Conservation (phyloP, 805 yeast genomes). For the Helenozyma rhizophorensis region DNA sequence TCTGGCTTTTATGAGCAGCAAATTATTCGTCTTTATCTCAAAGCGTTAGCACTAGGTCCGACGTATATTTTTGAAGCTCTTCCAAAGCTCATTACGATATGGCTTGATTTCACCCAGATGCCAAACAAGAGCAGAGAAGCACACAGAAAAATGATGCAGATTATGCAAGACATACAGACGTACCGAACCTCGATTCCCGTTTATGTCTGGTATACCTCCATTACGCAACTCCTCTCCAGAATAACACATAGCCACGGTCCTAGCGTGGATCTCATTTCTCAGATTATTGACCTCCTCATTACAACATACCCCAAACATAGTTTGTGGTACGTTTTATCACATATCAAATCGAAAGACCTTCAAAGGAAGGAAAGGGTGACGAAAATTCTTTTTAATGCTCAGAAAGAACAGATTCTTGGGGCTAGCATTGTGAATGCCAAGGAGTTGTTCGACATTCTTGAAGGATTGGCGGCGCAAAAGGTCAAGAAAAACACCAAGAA, state of each 20-base stretch:
- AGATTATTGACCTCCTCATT: constrained; percentile 56
- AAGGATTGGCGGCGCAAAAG: constrained; percentile 38
- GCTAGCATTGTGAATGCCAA: constrained; percentile 21
- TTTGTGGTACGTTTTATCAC: constrained; percentile 79
- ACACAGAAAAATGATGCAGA: constrained; percentile 37
- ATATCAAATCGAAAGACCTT: constrained; percentile 51
- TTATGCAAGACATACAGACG: constrained; percentile 40
- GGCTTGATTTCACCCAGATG: constrained; percentile 72
- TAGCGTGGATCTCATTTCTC: constrained; percentile 52
- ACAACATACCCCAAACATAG: constrained; percentile 73
- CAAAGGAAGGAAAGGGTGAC: constrained; percentile 25
- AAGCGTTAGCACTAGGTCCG: constrained; percentile 58
- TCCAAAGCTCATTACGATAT: constrained; percentile 84
- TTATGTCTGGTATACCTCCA: constrained; percentile 71
- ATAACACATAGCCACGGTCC: constrained; percentile 57
- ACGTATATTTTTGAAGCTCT: constrained; percentile 74
- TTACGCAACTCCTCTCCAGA: constrained; percentile 83
- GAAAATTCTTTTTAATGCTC: constrained; percentile 17
- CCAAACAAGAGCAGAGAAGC: constrained; percentile 23
- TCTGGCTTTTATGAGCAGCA: constrained; percentile 52
- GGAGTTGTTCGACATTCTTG: constrained; percentile 39
- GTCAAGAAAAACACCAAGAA: constrained; percentile 32
- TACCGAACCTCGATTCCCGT: constrained; percentile 35
- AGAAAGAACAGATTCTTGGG: constrained; percentile 12
- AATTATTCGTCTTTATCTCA: constrained; percentile 52